Evolutionary conservation across 306 rosid genomes (phyloP), one percentile per base, ranked within the genome.

Genomic region (Acacia confusa): DNA sequence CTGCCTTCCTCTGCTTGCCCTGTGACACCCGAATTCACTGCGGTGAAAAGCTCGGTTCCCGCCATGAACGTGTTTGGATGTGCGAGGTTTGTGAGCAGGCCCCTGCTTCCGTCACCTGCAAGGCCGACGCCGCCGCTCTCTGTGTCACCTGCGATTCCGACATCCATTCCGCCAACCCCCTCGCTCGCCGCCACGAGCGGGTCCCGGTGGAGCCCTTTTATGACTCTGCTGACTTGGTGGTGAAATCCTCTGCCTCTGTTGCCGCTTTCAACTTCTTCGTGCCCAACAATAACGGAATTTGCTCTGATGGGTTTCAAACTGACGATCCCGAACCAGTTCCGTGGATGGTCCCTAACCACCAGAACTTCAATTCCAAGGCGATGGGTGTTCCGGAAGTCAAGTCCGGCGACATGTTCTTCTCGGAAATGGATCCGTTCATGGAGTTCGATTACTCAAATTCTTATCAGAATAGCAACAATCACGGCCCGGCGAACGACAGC

Each of bases 31-130:
- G 70, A 69, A 81, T 86, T 73, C 95, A 91, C 85, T 78, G 78
- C 70, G 78, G 83, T 68, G 80, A 85, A 75, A 84, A 86, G 83
- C 78, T 86, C 32, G 70, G 88, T 15, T 86, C 90, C 9, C 87
- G 90, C 65, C 93, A 89, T 81, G 86, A 63, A 72, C 93, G 95
- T 12, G 89, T 91, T n/a, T 89, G 92, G 95, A 79, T 91, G 74
- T 91, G 95, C 22, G 91, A 89, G 73, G 93, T 89, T 32, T 91
- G 95, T 83, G 93, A 89, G 74, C 95, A 91, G 6, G 93, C 93
- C 1, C 95, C 95, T 0, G 95, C 92, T 6, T 80, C 75, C 12
- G 75, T 70, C 57, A 70, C 75, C 38, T 91, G 95, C 81, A 89
- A 89, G 86, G 95, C 95, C 2, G 95, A 91, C 83, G 93, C 95